Conservation (phyloP, 2,329 filamentous ascomycete species). For the Phoma sp. region DNA sequence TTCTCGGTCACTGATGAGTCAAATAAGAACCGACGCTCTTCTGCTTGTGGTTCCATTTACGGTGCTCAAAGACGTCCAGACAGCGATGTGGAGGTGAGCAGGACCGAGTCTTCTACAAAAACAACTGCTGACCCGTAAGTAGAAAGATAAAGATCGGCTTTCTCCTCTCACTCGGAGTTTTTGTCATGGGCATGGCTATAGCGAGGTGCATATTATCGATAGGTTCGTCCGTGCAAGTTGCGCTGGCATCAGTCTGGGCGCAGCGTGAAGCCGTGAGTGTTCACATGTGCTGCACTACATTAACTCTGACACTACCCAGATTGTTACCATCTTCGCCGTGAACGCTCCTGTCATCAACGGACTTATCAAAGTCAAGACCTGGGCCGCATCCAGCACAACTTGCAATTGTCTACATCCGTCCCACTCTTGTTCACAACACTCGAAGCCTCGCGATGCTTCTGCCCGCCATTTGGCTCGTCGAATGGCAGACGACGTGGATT, state of each 20-base stretch:
- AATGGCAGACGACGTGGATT: neutral
- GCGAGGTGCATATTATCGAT: neutral
- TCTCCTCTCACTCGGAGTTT: slow-evolving; percentile 4
- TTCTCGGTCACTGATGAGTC: no score
- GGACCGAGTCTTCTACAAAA: no score
- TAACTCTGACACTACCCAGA: neutral
- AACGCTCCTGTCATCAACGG: neutral
- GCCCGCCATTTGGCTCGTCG: neutral
- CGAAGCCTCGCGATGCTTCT: neutral
- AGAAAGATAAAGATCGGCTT: slow-evolving; percentile 1
- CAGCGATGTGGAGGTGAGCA: neutral
- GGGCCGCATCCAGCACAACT: neutral
- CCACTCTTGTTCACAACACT: neutral
- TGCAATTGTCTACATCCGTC: neutral
- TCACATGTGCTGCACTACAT: no score
- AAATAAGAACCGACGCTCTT: neutral
- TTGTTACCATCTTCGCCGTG: slow-evolving; percentile 1
- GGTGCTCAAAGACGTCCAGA: neutral
- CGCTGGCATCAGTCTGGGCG: slow-evolving; percentile 7
- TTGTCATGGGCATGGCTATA: slow-evolving; percentile 10
- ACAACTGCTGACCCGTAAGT: neutral
- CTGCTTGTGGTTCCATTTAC: neutral
- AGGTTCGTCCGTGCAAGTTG: neutral
- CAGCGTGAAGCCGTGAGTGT: neutral
- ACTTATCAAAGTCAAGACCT: neutral